phyloP scores from a whole-genome alignment of 805 yeast genomes.

The Wickerhamomyces rabaulensis region DNA sequence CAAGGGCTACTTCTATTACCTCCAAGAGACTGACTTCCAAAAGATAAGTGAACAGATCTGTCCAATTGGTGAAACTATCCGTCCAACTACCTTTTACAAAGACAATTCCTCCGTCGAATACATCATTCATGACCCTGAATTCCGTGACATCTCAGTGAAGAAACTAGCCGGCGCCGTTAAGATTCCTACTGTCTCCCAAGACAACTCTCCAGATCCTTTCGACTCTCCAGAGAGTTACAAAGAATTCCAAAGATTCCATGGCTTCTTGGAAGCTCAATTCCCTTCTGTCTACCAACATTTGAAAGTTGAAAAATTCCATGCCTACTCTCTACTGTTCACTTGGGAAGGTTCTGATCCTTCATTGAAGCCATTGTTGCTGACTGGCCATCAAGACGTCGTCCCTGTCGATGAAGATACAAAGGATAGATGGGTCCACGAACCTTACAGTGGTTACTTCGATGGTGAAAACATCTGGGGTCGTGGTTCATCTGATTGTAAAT shows the following conservation, averaged over 20 bases:
- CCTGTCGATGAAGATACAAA: constrained; percentile 61
- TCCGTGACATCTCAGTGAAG: constrained; percentile 31
- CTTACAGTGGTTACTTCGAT: constrained; percentile 60
- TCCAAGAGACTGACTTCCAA: not conserved
- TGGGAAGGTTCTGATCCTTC: constrained; percentile 49
- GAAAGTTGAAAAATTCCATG: constrained; percentile 50
- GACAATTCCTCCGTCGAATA: constrained; percentile 29
- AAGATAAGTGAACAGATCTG: constrained; percentile 9
- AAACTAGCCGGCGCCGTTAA: constrained; percentile 45
- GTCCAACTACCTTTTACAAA: constrained; percentile 24
- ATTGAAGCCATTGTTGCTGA: constrained; percentile 60
- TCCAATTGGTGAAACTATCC: constrained; percentile 16
- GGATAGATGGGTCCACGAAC: constrained; percentile 58
- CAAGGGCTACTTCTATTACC: not conserved
- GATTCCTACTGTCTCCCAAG: constrained; percentile 36
- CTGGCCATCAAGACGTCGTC: constrained; percentile 81
- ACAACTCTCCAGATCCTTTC: not conserved
- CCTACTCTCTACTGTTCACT: constrained; percentile 57
- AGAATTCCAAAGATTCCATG: constrained; percentile 36
- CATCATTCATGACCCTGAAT: constrained; percentile 30
- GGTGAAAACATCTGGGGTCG: constrained; percentile 67
- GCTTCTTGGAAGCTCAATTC: constrained; percentile 46
- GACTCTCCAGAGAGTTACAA: constrained; percentile 26
- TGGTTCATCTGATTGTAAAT: constrained; percentile 71
- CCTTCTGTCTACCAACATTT: constrained; percentile 47